Evolutionary conservation across 441 rosid species (phyloP), one percentile per base, ranked within the genome.

Genomic region (Erysimum cheiri): DNA sequence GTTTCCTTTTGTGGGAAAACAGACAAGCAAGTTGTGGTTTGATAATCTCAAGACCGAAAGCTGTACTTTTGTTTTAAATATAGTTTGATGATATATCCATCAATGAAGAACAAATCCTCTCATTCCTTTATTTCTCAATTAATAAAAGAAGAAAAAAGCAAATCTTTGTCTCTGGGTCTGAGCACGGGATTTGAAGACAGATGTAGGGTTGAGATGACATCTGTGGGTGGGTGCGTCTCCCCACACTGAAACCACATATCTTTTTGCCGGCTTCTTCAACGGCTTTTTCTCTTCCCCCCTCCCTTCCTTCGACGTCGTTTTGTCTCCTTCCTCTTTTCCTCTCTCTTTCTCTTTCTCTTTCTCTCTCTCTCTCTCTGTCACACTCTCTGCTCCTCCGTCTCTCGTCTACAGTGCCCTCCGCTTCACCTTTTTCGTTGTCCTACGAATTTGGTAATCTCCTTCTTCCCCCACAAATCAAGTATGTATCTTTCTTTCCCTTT

Each of bases 251-350:
- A 71, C 63, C 75, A 71, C 73, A 74, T 68, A 74, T 61, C 78
- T 74, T 74, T 74, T 74, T 68, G 78, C 78, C 78, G 78, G 78
- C 78, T 48, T 75, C 78, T 75, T 75, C 78, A 63, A 75, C 78
- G 78, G 74, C 78, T 75, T 75, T 75, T 75, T 55, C 78, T 33
- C 64, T 74, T 59, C 61, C 29, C n/a, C 46, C 69, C 8, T 50
- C 67, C 62, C 77, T 33, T 60, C 78, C 78, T 67, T 55, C 78
- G 78, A 68, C 74, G 78, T 75, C 78, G 74, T 75, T 75, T 74
- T 55, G 70, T 61, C 74, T 70, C 60, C 77, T 33, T 70, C 17
- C 46, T 15, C 65, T 5, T 32, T 17, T 17, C 33, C 33, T 31
- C 33, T 59, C 26, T 9, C 7, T 35, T 2, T 8, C 47, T 52